phyloP scores from a whole-genome alignment of 2,329 filamentous ascomycete species.

The Fusarium begoniae region DNA sequence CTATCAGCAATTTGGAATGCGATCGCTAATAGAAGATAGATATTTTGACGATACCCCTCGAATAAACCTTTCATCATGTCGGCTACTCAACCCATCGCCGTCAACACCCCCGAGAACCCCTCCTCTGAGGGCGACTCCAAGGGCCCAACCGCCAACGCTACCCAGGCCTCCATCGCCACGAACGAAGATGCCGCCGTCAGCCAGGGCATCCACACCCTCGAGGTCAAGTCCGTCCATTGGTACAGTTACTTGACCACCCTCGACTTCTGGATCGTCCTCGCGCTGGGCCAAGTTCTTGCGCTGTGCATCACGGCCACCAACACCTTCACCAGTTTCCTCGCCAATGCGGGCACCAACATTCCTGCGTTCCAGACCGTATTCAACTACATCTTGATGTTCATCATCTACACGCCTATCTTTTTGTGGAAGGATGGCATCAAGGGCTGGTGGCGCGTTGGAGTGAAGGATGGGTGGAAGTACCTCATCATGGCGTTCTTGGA shows the following conservation, averaged over 20 bases:
- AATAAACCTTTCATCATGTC: conserved; percentile 27
- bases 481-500: conserved; percentile 92
- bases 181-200: conserved; percentile 52
- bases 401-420: conserved; percentile 84
- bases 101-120: background rate
- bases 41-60: conserved; percentile 4
- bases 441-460: conserved; percentile 71
- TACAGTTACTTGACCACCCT: conserved; percentile 81
- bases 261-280: conserved; percentile 88
- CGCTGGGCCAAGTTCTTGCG: conserved; percentile 83
- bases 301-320: conserved; percentile 93
- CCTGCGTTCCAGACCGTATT: conserved; percentile 96
- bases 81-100: conserved; percentile 4
- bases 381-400: conserved; percentile 86
- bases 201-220: conserved; percentile 64
- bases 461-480: conserved; percentile 89
- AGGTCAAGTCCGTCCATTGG: conserved; percentile 65
- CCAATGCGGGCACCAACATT: conserved; percentile 74
- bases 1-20: rapidly evolving
- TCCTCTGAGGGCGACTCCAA: conserved; percentile 31
- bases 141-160: conserved; percentile 28
- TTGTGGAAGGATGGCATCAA: conserved; percentile 81
- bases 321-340: conserved; percentile 85
- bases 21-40: background rate
- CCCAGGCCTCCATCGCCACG: conserved; percentile 5